Conservation (phyloP, 768 basidiomycete species). For the Exsudoporus frostii region DNA sequence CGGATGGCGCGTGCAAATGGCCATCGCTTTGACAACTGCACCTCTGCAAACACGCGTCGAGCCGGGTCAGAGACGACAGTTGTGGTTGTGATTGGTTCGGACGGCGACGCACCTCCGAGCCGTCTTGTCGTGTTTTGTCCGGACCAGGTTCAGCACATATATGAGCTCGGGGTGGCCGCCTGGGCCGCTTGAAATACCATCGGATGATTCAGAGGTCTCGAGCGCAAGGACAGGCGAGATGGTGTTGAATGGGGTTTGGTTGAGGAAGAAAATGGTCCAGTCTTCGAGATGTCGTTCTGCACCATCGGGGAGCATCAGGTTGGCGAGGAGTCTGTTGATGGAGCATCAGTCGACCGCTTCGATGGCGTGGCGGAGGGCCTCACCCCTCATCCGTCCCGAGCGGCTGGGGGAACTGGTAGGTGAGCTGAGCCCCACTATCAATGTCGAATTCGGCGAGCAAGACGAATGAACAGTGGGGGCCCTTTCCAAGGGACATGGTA, state of each 20-base stretch:
- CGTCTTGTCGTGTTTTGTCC: slow-evolving; percentile 87
- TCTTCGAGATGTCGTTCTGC: slow-evolving; percentile 93
- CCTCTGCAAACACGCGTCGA: slow-evolving; percentile 50
- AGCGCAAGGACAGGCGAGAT: slow-evolving; percentile 79
- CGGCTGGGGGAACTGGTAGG: slow-evolving; percentile 94
- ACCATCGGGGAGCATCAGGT: slow-evolving; percentile 98
- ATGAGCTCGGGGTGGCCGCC: slow-evolving; percentile 52
- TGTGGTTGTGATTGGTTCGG: slow-evolving; percentile 4
- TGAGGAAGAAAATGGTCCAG: slow-evolving; percentile 98
- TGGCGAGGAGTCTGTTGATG: slow-evolving; percentile 76
- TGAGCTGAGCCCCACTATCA: slow-evolving; percentile 86
- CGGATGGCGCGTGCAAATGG: slow-evolving; percentile 89
- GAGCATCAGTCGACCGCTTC: neutral
- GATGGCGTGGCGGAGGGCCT: slow-evolving; percentile 13
- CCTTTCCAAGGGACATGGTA: slow-evolving; percentile 53
- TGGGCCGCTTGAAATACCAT: slow-evolving; percentile 24
- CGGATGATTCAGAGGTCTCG: slow-evolving; percentile 45
- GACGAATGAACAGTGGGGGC: slow-evolving; percentile 86
- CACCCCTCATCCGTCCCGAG: slow-evolving; percentile 94
- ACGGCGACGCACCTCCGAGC: slow-evolving; percentile 58
- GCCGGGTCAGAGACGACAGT: slow-evolving; percentile 8
- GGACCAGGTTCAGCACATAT: slow-evolving; percentile 86
- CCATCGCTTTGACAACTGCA: slow-evolving; percentile 91
- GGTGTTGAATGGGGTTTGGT: slow-evolving; percentile 87
- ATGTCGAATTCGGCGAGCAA: slow-evolving; percentile 99